Percentiles rank a stretch among this genome's conserved stretches.
These are phyloP conservation scores for Triticum dicoccoides DNA, from an alignment of 176 grass and related monocot genomes.

Conservation along the genomic window DNA sequence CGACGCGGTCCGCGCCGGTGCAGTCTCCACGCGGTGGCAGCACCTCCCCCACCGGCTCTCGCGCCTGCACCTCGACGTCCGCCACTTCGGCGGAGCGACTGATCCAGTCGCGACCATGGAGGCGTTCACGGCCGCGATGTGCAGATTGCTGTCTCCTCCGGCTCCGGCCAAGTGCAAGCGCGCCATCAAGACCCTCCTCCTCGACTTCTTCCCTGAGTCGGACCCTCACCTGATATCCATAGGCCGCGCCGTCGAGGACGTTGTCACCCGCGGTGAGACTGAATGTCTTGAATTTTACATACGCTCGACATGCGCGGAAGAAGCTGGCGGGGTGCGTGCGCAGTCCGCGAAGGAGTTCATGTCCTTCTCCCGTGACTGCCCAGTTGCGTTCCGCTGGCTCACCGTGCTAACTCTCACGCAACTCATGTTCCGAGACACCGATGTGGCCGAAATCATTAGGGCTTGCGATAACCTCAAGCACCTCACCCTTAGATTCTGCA, in stretches of 20 bases:
- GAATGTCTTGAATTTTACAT: background rate
- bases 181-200: background rate
- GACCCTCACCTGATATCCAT: background rate
- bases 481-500: background rate
- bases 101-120: background rate
- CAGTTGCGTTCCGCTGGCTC: constrained; percentile 1
- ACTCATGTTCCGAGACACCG: background rate
- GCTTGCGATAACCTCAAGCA: background rate
- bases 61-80: background rate
- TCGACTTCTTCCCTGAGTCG: background rate
- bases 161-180: background rate
- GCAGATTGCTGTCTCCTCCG: background rate
- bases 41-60: background rate
- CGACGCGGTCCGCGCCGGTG: background rate
- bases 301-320: background rate
- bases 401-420: background rate
- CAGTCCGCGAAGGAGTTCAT: background rate
- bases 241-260: background rate
- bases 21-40: background rate
- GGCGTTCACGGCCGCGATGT: background rate
- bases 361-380: background rate
- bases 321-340: too few species aligned
- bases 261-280: background rate
- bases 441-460: background rate
- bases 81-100: background rate